Base-by-base conservation (phyloP, 2,329 filamentous ascomycete species). In the Seiridium unicorne region DNA sequence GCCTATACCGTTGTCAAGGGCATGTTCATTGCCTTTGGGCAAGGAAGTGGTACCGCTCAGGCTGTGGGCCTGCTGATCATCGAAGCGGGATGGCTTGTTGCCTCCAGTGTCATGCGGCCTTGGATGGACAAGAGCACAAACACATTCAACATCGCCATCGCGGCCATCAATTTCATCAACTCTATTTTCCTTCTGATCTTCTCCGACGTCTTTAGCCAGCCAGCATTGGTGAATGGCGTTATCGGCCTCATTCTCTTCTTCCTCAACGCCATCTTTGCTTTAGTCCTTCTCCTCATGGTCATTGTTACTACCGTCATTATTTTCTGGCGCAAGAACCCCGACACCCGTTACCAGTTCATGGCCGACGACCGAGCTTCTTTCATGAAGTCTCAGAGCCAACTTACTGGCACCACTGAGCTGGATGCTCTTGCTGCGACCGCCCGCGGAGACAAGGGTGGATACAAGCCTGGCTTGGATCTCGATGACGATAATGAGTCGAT, bases 101-200 rank as follows among this genome's bases (percentile, higher is more conserved):
- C 79, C 47, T 86, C 91, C 58, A 89, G 87, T 68, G 86, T 93
- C 54, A 78, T 95, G 69, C 86, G 90, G 58, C 92, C 92, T n/a
- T 96, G 90, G 86, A 96, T 96, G 92, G 92, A 96, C 82, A 95
- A 94, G 85, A 93, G 91, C 79, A 95, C 91, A 62, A 96, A 96
- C 73, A 86, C 87, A 60, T 94, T 93, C 83, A 95, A 95, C 80
- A 94, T 96, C 70, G 84, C 91, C 61, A 96, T 95, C 68, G 88
- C 85, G 60, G 87, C 86, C 40, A 81, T 94, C 74, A 95, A 94
- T 79, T 93, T 95, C 75, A 76, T 95, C 70, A 93, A 92, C 75
- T 81, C 88, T 53, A 86, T 95, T 71, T 93, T 94, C 79, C 77
- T 95, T 51, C 79, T 96, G 57, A 84, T 95, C 68, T 95, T 94